Base-by-base conservation (phyloP, 768 basidiomycete genomes). In the Fistulinella prunicolor region DNA sequence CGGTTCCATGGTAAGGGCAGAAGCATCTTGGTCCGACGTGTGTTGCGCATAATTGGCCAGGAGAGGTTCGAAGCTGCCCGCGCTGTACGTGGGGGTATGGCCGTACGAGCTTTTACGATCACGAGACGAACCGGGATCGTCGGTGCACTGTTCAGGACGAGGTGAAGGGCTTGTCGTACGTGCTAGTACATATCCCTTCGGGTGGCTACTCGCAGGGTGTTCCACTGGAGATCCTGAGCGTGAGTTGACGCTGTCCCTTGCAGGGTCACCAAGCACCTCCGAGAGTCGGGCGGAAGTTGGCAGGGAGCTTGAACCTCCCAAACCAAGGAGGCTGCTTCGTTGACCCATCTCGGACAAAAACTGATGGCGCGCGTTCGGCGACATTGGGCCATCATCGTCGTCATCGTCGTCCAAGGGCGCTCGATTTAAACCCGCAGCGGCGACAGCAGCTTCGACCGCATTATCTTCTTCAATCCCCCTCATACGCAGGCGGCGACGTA, bases 401-500 rank as follows among this genome's bases (percentile, higher is more conserved):
- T 84, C 81, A 44, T 83, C 85, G 53, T 85, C 84, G 50, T 82
- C 84, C 28, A 90, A 70, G 23, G 83, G 83, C 1, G 77, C 70
- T 42, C 87, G 79, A 58, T 80, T 75, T 63, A 83, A 78, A 21
- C 88, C 86, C 2, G 85, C 82, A 24, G 84, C 87, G 9, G 83
- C 81, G 43, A 86, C 74, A 6, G 81, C 81, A 30, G 83, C 85
- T n/a, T 82, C 81, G n/a, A 85, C 78, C 1, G 79, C 81, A 1
- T 79, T 74, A 49, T 89, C 86, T 49, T 83, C 81, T 50, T 87
- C 86, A n/a, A 84, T 64, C 41, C 74, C 71, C 28, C 69, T 75
- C 35, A 75, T 80, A 26, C 82, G 75, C 38, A 83, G 77, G 51
- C 83, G 79, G 40, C 85, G 78, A 21, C 82, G 81, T 46, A 87